These are phyloP conservation scores for Talaromyces sp. DNA, from an alignment of 2,329 filamentous ascomycete genomes.

Conservation along the genomic window DNA sequence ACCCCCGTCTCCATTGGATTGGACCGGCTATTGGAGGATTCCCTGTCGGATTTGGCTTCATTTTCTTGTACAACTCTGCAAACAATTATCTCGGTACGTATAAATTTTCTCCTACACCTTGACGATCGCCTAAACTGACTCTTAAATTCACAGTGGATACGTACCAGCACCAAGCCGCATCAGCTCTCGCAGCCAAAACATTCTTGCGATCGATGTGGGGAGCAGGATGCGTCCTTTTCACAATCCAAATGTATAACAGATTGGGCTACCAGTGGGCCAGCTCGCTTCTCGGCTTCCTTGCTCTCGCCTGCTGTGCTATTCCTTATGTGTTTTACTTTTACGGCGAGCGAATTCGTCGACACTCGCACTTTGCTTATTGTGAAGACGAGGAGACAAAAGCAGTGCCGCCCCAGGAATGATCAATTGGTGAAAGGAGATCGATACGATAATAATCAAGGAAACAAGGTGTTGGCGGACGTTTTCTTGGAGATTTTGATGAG, in stretches of 20 bases:
- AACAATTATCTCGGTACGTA: slow-evolving; percentile 62
- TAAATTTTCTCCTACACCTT: background rate
- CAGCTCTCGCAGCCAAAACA: slow-evolving; percentile 76
- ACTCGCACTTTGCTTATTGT: slow-evolving; percentile 68
- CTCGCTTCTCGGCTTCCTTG: slow-evolving; percentile 67
- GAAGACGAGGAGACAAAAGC: slow-evolving; percentile 47
- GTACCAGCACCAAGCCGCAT: slow-evolving; percentile 71
- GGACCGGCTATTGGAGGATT: slow-evolving; percentile 68
- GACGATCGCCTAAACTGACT: background rate
- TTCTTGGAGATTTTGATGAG: background rate
- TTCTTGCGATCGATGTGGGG: slow-evolving; percentile 78
- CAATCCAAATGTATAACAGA: slow-evolving; percentile 71
- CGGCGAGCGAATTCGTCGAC: slow-evolving; percentile 64
- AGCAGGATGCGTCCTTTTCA: slow-evolving; percentile 72
- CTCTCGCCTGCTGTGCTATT: slow-evolving; percentile 73
- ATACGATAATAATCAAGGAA: background rate
- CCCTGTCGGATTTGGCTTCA: slow-evolving; percentile 73
- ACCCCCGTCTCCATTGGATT: slow-evolving; percentile 61
- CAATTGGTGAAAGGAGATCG: background rate
- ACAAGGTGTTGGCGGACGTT: background rate
- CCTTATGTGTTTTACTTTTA: slow-evolving; percentile 78
- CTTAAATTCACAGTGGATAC: slow-evolving; percentile 49
- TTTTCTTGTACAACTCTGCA: slow-evolving; percentile 76
- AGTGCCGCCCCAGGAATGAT: background rate
- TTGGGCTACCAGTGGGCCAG: slow-evolving; percentile 74